Percentiles rank a stretch among this genome's conserved stretches.
phyloP scores from a whole-genome alignment of 805 yeast species.

The Sugiyamaella boreocaroliniensis region DNA sequence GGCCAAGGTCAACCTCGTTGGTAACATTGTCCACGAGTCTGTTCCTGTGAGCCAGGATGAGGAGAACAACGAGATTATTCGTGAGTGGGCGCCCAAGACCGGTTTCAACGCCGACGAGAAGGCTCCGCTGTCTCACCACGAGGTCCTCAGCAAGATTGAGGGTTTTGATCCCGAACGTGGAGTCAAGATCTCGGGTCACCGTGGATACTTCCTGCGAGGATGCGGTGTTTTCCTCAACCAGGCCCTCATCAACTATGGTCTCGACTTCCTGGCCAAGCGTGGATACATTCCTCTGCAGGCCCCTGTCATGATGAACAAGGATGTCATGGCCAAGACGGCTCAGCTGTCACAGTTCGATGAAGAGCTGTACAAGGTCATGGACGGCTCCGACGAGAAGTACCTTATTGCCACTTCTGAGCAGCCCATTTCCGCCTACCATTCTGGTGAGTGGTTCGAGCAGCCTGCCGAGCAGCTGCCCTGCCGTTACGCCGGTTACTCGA shows the following conservation, averaged over 20 bases:
- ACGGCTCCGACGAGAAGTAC: slow-evolving; percentile 97
- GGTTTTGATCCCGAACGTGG: slow-evolving; percentile 99
- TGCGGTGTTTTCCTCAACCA: slow-evolving; percentile 97
- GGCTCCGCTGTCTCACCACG: slow-evolving; percentile 91
- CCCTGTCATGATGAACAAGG: slow-evolving; percentile 99
- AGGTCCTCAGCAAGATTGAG: slow-evolving; percentile 84
- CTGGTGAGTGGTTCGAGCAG: slow-evolving; percentile 96
- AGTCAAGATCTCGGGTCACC: slow-evolving; percentile 93
- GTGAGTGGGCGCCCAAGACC: slow-evolving; percentile 74
- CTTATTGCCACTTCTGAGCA: slow-evolving; percentile 98
- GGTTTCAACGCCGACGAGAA: slow-evolving; percentile 56
- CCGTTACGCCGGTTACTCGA: slow-evolving; percentile 95
- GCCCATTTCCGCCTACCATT: slow-evolving; percentile 96
- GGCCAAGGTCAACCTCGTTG: slow-evolving; percentile 79
- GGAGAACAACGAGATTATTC: slow-evolving; percentile 81
- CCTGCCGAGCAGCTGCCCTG: slow-evolving; percentile 95
- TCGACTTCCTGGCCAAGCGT: slow-evolving; percentile 68
- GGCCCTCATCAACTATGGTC: slow-evolving; percentile 94
- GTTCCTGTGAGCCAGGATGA: slow-evolving; percentile 85
- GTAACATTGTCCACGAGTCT: slow-evolving; percentile 89
- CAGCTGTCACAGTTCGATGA: slow-evolving; percentile 97
- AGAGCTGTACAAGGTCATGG: slow-evolving; percentile 93
- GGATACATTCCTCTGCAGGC: slow-evolving; percentile 92
- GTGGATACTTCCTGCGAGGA: slow-evolving; percentile 93
- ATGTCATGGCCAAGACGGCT: slow-evolving; percentile 98